phyloP scores from a whole-genome alignment of 805 yeast species.

The Wickerhamiella brachini region DNA sequence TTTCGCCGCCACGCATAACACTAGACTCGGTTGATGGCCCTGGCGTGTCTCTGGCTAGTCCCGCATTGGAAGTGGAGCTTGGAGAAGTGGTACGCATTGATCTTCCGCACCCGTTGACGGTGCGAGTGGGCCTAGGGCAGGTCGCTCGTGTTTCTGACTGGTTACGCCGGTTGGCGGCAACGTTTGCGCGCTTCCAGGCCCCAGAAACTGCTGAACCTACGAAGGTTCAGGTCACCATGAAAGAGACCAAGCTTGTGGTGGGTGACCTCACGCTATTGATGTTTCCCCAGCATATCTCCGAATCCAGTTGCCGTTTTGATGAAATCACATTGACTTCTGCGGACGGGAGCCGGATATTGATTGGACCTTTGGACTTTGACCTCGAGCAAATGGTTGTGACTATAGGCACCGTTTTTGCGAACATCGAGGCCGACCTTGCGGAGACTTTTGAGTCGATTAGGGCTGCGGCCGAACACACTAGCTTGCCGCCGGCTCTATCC shows the following conservation, averaged over 20 bases:
- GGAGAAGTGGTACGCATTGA: conserved; percentile 1
- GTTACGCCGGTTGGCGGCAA: background rate
- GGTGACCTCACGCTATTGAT: conserved; percentile 11
- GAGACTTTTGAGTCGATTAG: background rate
- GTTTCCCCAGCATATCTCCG: conserved; percentile 9
- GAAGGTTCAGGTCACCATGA: conserved; percentile 7
- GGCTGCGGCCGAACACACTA: background rate
- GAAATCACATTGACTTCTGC: conserved; percentile 11
- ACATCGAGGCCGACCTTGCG: background rate
- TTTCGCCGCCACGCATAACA: background rate
- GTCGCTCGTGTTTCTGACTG: background rate
- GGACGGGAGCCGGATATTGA: conserved; percentile 11
- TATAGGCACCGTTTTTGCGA: background rate
- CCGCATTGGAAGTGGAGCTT: conserved; percentile 3
- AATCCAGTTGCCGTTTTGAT: conserved; percentile 3
- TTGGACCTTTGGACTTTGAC: conserved; percentile 1
- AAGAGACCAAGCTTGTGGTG: conserved; percentile 12
- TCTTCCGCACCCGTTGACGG: conserved; percentile 3
- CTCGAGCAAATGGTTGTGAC: background rate
- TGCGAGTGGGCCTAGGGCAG: background rate
- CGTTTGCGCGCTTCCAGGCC: conserved; percentile 1
- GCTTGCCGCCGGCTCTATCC: background rate
- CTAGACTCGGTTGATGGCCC: conserved; percentile 3
- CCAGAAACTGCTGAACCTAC: conserved; percentile 12
- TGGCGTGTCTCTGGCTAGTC: conserved; percentile 8